A percentile compares a stretch with the other conserved stretches of the same genome.
Evolutionary conservation across 73 alveolate genomes (phyloP).

Genomic region (Tetrahymena borealis): DNA sequence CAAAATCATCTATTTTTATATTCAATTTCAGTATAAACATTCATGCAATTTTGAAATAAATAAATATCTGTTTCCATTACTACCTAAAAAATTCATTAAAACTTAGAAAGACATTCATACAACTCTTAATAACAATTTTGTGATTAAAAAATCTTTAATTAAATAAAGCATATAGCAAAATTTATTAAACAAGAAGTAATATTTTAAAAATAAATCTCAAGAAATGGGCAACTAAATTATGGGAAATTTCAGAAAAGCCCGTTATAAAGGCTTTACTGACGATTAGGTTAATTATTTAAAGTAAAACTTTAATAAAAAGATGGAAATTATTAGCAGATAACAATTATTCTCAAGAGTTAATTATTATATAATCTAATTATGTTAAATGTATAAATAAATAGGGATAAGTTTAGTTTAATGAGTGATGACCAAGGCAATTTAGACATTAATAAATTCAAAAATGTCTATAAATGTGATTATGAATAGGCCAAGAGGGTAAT

Average conservation of each 20-base stretch:
- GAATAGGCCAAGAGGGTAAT: background rate
- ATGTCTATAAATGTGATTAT: background rate
- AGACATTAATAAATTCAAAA: background rate
- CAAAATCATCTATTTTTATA: no score
- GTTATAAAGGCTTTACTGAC: constrained; percentile 38
- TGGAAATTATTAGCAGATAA: constrained; percentile 15
- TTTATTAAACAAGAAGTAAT: background rate
- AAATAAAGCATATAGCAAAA: background rate
- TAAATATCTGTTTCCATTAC: no score
- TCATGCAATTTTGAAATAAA: no score
- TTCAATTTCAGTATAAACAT: no score
- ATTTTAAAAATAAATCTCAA: background rate
- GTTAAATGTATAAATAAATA: background rate
- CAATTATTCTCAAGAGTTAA: constrained; percentile 5
- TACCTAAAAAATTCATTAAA: no score
- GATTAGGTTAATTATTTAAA: constrained; percentile 26
- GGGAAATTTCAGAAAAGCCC: constrained; percentile 39
- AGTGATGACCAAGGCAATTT: constrained; percentile 11
- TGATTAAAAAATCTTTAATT: background rate
- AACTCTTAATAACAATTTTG: no score
- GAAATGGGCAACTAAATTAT: constrained; percentile 39
- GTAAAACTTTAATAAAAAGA: constrained; percentile 1
- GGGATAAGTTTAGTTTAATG: background rate
- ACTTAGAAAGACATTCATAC: no score
- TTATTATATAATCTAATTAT: background rate